Percentiles rank a stretch among this genome's conserved stretches.
These are phyloP conservation scores for Aspergillus ibericus DNA, from an alignment of 2,329 filamentous ascomycete species.

Conservation along the genomic window DNA sequence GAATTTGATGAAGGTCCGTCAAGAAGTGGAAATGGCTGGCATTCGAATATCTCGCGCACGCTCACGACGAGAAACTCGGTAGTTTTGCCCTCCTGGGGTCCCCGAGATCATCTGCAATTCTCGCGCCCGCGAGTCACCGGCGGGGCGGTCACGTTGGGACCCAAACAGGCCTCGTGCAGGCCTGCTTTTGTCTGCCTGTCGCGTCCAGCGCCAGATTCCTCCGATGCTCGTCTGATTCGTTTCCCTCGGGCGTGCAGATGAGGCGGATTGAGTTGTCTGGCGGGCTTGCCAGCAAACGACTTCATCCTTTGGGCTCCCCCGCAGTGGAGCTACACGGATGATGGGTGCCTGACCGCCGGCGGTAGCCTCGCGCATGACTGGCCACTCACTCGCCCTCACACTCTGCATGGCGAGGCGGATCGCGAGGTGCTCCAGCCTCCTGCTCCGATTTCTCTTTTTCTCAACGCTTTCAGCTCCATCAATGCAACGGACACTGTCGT, in stretches of 20 bases:
- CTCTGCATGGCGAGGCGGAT: neutral
- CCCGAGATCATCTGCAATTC: no score
- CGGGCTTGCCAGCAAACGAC: conserved; percentile 10
- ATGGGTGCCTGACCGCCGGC: conserved; percentile 25
- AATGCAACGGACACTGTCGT: conserved; percentile 15
- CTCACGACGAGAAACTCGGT: no score
- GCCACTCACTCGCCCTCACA: neutral
- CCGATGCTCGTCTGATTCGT: neutral
- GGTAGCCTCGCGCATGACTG: conserved; percentile 15
- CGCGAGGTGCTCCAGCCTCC: neutral
- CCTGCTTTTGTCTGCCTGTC: neutral
- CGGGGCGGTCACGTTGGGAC: neutral
- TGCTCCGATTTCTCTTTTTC: neutral
- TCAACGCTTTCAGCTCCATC: neutral
- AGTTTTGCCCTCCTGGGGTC: no score
- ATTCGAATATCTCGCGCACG: no score
- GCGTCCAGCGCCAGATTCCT: neutral
- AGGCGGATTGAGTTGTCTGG: conserved; percentile 16
- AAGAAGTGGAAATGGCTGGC: no score
- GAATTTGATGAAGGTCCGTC: no score
- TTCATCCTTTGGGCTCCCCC: conserved; percentile 20
- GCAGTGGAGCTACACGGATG: conserved; percentile 22
- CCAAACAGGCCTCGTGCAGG: neutral
- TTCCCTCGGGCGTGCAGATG: conserved; percentile 3
- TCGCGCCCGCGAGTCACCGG: no score